These are phyloP conservation scores for Aspergillus incahuasiensis DNA, from an alignment of 495 filamentous ascomycete species.

Conservation along the genomic window DNA sequence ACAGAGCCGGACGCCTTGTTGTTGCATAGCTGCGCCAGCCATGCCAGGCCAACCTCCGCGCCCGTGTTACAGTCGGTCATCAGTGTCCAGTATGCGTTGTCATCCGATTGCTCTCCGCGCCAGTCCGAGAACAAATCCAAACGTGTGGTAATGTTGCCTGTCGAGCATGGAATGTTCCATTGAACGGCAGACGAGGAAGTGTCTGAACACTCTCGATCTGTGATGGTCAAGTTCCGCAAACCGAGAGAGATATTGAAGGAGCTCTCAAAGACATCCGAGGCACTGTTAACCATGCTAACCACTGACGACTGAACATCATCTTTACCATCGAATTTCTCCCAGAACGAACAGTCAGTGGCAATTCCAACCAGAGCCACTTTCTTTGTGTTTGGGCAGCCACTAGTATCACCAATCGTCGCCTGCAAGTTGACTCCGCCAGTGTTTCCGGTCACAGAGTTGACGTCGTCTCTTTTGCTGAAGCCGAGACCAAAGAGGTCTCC, in stretches of 20 bases:
- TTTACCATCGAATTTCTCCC: slow-evolving; percentile 57
- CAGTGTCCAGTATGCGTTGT: slow-evolving; percentile 90
- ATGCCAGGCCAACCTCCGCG: slow-evolving; percentile 85
- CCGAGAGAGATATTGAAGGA: slow-evolving; percentile 94
- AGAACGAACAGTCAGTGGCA: slow-evolving; percentile 89
- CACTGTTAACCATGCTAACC: slow-evolving; percentile 78
- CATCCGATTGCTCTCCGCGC: slow-evolving; percentile 69
- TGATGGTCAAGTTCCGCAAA: slow-evolving; percentile 78
- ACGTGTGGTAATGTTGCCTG: slow-evolving; percentile 65
- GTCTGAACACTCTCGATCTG: slow-evolving; percentile 61
- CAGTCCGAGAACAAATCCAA: slow-evolving; percentile 85
- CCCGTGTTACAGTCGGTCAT: slow-evolving; percentile 81
- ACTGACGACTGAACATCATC: slow-evolving; percentile 62
- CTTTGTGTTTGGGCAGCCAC: slow-evolving; percentile 79
- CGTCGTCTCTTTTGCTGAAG: slow-evolving; percentile 48
- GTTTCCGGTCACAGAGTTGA: slow-evolving; percentile 59
- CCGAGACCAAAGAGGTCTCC: slow-evolving; percentile 54
- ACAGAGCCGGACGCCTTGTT: slow-evolving; percentile 58
- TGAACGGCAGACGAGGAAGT: slow-evolving; percentile 57
- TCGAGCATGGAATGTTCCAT: slow-evolving; percentile 76
- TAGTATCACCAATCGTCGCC: slow-evolving; percentile 72
- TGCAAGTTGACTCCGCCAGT: slow-evolving; percentile 78
- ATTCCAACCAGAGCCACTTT: slow-evolving; percentile 90
- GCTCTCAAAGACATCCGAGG: slow-evolving; percentile 79
- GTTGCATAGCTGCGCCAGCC: slow-evolving; percentile 85